Evolutionary conservation across 805 yeast genomes (phyloP), one percentile per base, ranked within the genome.

Genomic region (Metschnikowia reukaufii): DNA sequence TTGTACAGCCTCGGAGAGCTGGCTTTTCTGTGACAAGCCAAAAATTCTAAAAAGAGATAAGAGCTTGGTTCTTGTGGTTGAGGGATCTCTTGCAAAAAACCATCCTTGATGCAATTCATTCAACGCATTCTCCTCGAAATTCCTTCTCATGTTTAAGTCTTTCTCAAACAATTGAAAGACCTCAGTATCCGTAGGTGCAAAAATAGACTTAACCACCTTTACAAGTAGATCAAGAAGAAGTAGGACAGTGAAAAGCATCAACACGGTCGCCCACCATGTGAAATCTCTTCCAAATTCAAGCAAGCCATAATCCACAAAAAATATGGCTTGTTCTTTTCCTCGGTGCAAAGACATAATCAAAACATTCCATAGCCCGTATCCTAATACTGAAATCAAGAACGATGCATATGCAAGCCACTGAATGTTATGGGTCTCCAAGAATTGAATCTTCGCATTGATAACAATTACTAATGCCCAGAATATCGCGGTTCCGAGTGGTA

Each of bases 341-440:
- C 65, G 70, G 62, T 88, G 85, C n/a, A 91, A 66, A 3, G 75
- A 77, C 60, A 91, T 87, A 39, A 92, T 77, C 23, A 90, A 63
- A 45, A 86, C 74, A 63, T 88, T 83, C 97, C 97, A 94, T 10
- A 83, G 56, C 6, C 86, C 67, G 84, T 95, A 94, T 1, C 98
- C 99, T 19, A 84, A 81, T 27, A 83, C 83, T 0, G 96, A 88
- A 13, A 90, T 73, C 10, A 78, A 60, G 50, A 83, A 76, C 0
- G 94, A 81, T 0, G 82, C 81, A 54, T 82, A 69, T 18, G 87
- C 84, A 33, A 88, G 59, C 72, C 87, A 76, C 12, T 86, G 84
- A 48, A 88, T 73, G 50, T 79, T 72, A 56, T 84, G 87, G 82
- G 88, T 88, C 56, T 92, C 97, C 32, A 92, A 64, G 45, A 90